Percentiles rank a stretch among this genome's conserved stretches.
phyloP scores from a whole-genome alignment of 768 basidiomycete species.

The Harrya chromipes region DNA sequence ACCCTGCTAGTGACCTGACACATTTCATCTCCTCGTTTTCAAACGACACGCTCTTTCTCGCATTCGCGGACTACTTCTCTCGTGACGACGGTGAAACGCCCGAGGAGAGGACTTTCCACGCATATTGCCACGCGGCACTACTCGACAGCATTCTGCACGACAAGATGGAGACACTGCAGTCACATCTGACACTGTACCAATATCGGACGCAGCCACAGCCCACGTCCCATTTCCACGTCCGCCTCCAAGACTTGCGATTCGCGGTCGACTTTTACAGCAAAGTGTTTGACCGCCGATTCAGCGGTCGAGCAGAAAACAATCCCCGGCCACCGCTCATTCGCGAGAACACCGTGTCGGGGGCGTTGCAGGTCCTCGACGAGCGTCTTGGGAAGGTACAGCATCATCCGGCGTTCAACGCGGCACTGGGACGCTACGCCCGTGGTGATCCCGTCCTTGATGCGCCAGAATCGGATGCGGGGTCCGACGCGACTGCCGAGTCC shows the following conservation, averaged over 20 bases:
- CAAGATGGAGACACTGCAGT: constrained; percentile 75
- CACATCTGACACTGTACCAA: constrained; percentile 69
- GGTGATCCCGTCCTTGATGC: constrained; percentile 42
- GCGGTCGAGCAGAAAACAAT: constrained; percentile 66
- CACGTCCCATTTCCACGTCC: constrained; percentile 61
- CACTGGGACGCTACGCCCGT: constrained; percentile 53
- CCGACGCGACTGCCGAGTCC: constrained; percentile 9
- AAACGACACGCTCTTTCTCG: constrained; percentile 72
- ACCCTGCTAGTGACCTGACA: constrained; percentile 70
- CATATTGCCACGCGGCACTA: constrained; percentile 71
- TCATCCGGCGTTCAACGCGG: constrained; percentile 20
- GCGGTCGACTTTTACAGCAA: constrained; percentile 74
- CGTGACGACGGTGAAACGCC: constrained; percentile 56
- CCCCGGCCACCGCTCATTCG: constrained; percentile 65
- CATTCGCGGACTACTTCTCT: constrained; percentile 79
- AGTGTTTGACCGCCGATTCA: constrained; percentile 71
- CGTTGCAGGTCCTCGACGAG: constrained; percentile 59
- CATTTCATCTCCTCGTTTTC: constrained; percentile 88
- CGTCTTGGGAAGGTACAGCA: constrained; percentile 44
- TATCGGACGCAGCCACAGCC: constrained; percentile 59
- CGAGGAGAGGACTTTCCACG: constrained; percentile 59
- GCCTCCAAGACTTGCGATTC: constrained; percentile 72
- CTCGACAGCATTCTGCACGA: constrained; percentile 91
- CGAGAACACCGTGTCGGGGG: constrained; percentile 67
- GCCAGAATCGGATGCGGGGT: constrained; percentile 1